phyloP scores from a whole-genome alignment of 2,329 filamentous ascomycete genomes.

The Sordariomycetes sp. region DNA sequence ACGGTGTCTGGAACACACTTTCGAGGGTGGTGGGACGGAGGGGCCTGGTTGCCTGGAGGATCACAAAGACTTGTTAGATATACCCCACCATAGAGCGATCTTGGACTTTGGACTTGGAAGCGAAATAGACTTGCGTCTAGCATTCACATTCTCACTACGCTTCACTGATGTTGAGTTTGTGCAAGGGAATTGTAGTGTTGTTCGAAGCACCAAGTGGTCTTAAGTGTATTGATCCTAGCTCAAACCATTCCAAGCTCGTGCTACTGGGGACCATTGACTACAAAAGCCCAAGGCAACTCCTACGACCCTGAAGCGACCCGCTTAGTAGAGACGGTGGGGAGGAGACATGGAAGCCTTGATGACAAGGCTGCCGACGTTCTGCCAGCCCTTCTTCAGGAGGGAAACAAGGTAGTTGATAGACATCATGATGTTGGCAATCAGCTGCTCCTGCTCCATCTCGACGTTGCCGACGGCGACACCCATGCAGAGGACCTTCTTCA shows the following conservation, averaged over 20 bases:
- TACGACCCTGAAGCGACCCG: conserved; percentile 4
- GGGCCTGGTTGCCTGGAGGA: conserved; percentile 53
- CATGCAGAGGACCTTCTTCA: conserved; percentile 99
- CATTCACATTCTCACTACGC: background rate
- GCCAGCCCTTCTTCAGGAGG: conserved; percentile 99
- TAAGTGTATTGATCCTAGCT: conserved; percentile 1
- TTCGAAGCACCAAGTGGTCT: background rate
- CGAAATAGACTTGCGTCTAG: background rate
- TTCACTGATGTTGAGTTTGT: too few species aligned
- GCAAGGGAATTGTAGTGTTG: background rate
- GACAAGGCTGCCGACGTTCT: conserved; percentile 99
- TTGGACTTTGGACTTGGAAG: background rate
- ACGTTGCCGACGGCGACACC: conserved; percentile 99
- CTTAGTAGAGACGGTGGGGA: conserved; percentile 94
- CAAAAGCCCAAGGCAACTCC: background rate
- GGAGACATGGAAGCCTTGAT: conserved; percentile 99
- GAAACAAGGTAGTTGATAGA: conserved; percentile 99
- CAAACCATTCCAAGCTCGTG: background rate
- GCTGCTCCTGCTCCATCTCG: conserved; percentile 90
- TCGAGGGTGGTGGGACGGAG: conserved; percentile 55
- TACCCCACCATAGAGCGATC: background rate
- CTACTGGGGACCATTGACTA: too few species aligned
- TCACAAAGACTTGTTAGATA: conserved; percentile 49
- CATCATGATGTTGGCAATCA: conserved; percentile 98
- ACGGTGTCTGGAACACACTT: conserved; percentile 66